Evolutionary conservation across 495 filamentous ascomycete species (phyloP), one percentile per base, ranked within the genome.

Genomic region (Talaromyces nanjingensis): DNA sequence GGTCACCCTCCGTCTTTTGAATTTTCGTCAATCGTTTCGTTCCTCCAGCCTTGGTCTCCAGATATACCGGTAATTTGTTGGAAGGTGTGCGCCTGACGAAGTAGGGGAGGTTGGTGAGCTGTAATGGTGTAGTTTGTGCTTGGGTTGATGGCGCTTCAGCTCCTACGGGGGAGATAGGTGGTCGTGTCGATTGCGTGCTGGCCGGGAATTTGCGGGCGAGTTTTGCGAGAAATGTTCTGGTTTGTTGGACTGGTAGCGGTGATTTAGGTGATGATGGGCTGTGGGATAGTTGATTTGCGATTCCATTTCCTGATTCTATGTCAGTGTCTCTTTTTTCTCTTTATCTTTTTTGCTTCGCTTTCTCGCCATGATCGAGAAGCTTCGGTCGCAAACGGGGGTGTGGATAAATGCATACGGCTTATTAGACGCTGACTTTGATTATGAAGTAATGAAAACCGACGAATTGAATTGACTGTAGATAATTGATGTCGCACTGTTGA

Each of bases 41-140:
- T 2, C 93, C 91, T 25, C 91, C 91, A 20, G 85, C 80, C 75
- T 93, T 93, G 62, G 74, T 74, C 60, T 85, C 75, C 4, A 86
- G 76, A 73, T 98, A 98, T n/a, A 98, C 84, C 12, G 91, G 86
- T 2, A 92, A 75, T 66, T 92, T 84, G 60, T 88, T 85, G 22
- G 85, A 87, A 9, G 76, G 71, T 6, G 91, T 93, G 56, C 90
- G 89, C 59, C 78, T 76, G 61, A 98, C 81, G 65, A 86, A 85
- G 82, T 93, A 98, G 22, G 87, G 83, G 47, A 82, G 80, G 47
- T 75, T 77, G 63, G 72, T 71, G 65, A 76, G 67, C 62, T 73
- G 70, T 60, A 77, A 60, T 60, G 63, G 64, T 61, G 62, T 55
- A 16, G 33, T 54, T 39, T 57, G 57, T 24, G 60, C 42, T 14